These are phyloP conservation scores for Dothideomycetidae sp. DNA, from an alignment of 2,329 filamentous ascomycete genomes.

Conservation along the genomic window DNA sequence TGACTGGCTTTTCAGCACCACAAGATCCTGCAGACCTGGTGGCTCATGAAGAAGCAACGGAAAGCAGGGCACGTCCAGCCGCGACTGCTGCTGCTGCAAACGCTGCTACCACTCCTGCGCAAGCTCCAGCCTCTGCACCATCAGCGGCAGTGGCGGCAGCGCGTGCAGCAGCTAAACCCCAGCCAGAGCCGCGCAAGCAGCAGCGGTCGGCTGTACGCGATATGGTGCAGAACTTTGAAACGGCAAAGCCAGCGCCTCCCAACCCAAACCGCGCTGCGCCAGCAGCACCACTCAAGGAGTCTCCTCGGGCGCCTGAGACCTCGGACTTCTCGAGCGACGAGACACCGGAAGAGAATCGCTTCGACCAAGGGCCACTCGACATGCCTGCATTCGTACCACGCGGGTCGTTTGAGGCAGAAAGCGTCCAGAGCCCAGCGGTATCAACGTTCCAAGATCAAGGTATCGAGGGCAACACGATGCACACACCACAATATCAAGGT, in stretches of 20 bases:
- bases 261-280: neutral
- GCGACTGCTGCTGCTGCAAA: neutral
- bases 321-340: slow-evolving; percentile 45
- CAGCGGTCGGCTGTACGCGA: neutral
- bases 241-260: slow-evolving; percentile 16
- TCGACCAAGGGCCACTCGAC: slow-evolving; percentile 85
- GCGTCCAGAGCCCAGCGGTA: slow-evolving; percentile 4
- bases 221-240: slow-evolving; percentile 26
- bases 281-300: slow-evolving; percentile 17
- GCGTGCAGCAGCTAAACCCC: neutral
- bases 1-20: slow-evolving; percentile 13
- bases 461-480: slow-evolving; percentile 6
- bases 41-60: neutral
- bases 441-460: slow-evolving; percentile 6
- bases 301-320: slow-evolving; percentile 45
- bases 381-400: slow-evolving; percentile 68
- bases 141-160: neutral
- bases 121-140: no score
- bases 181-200: neutral
- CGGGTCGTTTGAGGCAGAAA: slow-evolving; percentile 18
- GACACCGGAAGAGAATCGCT: slow-evolving; percentile 49
- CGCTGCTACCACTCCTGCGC: no score
- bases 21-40: slow-evolving; percentile 7
- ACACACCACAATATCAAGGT: slow-evolving; percentile 3
- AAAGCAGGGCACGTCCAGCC: neutral